phyloP scores from a whole-genome alignment of 2,329 filamentous ascomycete genomes.

The Curvularia sp. region DNA sequence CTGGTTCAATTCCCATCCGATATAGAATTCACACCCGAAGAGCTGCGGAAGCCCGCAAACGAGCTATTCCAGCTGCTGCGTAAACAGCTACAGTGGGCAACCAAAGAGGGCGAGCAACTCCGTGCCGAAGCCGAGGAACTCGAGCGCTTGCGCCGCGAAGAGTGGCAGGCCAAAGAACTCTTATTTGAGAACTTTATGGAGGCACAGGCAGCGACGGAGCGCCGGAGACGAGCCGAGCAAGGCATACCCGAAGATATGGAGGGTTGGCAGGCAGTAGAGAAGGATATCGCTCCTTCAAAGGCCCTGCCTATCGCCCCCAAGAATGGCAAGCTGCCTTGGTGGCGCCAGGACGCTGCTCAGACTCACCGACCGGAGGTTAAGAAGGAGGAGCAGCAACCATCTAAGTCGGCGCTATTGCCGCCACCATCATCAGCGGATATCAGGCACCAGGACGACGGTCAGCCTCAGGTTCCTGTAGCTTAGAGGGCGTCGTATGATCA shows the following conservation, averaged over 20 bases:
- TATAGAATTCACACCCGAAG: conserved; percentile 68
- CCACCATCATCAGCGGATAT: conserved; percentile 14
- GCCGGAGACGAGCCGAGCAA: conserved; percentile 44
- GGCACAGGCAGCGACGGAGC: conserved; percentile 61
- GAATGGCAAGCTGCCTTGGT: conserved; percentile 43
- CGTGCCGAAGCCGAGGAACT: conserved; percentile 69
- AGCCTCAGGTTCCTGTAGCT: conserved; percentile 10
- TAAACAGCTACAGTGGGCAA: conserved; percentile 75
- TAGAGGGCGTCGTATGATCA: conserved; percentile 3
- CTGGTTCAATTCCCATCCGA: conserved; percentile 62
- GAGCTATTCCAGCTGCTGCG: conserved; percentile 68
- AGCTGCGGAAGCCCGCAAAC: conserved; percentile 70
- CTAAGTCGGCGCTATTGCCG: conserved; percentile 6
- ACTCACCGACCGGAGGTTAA: conserved; percentile 13
- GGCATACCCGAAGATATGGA: conserved; percentile 41
- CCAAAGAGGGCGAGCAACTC: conserved; percentile 69
- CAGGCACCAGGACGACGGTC: conserved; percentile 11
- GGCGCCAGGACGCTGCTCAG: conserved; percentile 39
- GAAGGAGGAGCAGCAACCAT: conserved; percentile 8
- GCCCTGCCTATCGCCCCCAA: conserved; percentile 35
- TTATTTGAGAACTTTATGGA: conserved; percentile 79
- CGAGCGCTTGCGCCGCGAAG: conserved; percentile 71
- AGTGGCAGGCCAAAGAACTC: conserved; percentile 82
- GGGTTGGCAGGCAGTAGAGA: conserved; percentile 45
- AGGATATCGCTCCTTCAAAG: conserved; percentile 47